Conservation (phyloP, 805 yeast species). For the Hagleromyces aurorensis region DNA sequence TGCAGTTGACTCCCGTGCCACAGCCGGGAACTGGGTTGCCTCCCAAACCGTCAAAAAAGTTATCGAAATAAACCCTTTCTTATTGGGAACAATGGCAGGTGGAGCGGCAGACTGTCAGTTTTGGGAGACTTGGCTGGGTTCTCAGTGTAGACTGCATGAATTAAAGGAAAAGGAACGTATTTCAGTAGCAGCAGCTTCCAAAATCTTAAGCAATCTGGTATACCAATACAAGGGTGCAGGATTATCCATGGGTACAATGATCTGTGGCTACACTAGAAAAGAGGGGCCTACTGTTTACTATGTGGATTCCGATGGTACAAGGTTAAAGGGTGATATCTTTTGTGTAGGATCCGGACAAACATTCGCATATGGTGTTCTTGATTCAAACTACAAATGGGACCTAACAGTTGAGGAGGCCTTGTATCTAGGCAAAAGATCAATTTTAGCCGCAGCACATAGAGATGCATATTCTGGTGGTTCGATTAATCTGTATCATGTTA, state of each 20-base stretch:
- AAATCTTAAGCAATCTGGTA: slow-evolving; percentile 82
- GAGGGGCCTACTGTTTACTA: slow-evolving; percentile 95
- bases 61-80: slow-evolving; percentile 88
- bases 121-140: slow-evolving; percentile 99
- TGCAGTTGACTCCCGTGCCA: slow-evolving; percentile 97
- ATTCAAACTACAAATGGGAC: slow-evolving; percentile 89
- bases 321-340: slow-evolving; percentile 88
- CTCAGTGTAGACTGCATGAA: slow-evolving; percentile 93
- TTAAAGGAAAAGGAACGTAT: slow-evolving; percentile 91
- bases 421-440: slow-evolving; percentile 88
- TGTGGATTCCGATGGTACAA: slow-evolving; percentile 95
- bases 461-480: slow-evolving; percentile 98
- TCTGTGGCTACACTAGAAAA: slow-evolving; percentile 91
- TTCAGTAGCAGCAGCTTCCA: slow-evolving; percentile 93
- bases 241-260: slow-evolving; percentile 98
- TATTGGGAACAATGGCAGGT: slow-evolving; percentile 98
- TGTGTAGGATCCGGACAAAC: slow-evolving; percentile 99
- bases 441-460: slow-evolving; percentile 96
- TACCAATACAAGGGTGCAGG: slow-evolving; percentile 97
- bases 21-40: slow-evolving; percentile 97
- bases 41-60: slow-evolving; percentile 97
- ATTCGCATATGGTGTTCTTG: slow-evolving; percentile 96
- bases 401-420: slow-evolving; percentile 87
- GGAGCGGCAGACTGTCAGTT: slow-evolving; percentile 99
- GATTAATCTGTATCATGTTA: slow-evolving; percentile 84